A percentile compares a stretch with the other conserved stretches of the same genome.
phyloP scores from a whole-genome alignment of 2,329 filamentous ascomycete genomes.

The Trematosphaeria pertusa region DNA sequence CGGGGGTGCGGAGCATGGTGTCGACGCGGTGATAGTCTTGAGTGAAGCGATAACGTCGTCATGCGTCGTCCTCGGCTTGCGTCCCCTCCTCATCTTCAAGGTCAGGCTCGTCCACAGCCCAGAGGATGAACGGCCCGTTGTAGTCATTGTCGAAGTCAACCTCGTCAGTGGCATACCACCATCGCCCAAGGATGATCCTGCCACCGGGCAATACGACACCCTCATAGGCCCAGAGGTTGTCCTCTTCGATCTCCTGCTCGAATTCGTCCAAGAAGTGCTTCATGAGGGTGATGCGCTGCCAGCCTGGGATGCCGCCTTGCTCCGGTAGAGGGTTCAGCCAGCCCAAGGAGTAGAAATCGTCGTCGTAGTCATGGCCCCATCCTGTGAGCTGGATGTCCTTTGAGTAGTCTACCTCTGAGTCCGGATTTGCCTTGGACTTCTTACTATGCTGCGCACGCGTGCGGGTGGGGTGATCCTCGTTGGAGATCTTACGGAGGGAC shows the following conservation, averaged over 20 bases:
- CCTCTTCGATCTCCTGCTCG: slow-evolving; percentile 31
- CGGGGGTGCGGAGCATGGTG: no score
- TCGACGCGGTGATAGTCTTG: no score
- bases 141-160: slow-evolving; percentile 27
- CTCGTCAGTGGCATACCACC: slow-evolving; percentile 50
- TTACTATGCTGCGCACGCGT: slow-evolving; percentile 42
- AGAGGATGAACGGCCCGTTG: slow-evolving; percentile 40
- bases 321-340: slow-evolving; percentile 59
- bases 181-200: slow-evolving; percentile 56
- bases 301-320: slow-evolving; percentile 58
- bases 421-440: slow-evolving; percentile 17
- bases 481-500: slow-evolving; percentile 34
- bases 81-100: no score
- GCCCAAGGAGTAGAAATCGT: slow-evolving; percentile 48
- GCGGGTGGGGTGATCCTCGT: no score
- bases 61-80: no score
- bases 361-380: slow-evolving; percentile 46
- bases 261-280: slow-evolving; percentile 54
- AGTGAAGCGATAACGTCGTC: no score
- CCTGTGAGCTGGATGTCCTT: slow-evolving; percentile 47
- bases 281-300: slow-evolving; percentile 63
- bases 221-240: slow-evolving; percentile 57
- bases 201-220: slow-evolving; percentile 57
- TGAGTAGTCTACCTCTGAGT: slow-evolving; percentile 3
- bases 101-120: no score